phyloP scores from a whole-genome alignment of 2,329 filamentous ascomycete species.

The Fusarium transvaalense region DNA sequence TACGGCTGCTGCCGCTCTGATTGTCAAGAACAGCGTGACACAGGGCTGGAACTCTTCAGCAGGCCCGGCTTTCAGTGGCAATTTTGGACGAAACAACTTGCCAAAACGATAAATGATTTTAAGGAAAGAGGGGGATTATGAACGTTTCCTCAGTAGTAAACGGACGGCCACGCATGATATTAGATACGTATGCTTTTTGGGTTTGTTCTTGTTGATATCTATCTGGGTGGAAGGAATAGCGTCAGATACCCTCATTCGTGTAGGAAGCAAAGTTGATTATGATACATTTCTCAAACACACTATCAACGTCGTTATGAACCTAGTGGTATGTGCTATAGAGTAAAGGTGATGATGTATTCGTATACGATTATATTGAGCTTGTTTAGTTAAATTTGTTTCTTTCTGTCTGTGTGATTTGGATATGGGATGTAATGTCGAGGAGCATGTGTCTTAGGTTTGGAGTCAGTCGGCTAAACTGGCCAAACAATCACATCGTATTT shows the following conservation, averaged over 20 bases:
- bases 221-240: constrained; percentile 45
- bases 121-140: constrained; percentile 20
- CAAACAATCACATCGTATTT: not conserved
- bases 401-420: not conserved
- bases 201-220: constrained; percentile 40
- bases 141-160: constrained; percentile 1
- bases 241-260: constrained; percentile 50
- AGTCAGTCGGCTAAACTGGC: not conserved
- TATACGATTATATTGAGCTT: not conserved
- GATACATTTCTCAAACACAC: constrained; percentile 29
- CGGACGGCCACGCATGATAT: not conserved
- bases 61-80: constrained; percentile 49
- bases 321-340: not conserved
- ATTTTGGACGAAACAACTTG: constrained; percentile 61
- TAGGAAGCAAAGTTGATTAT: constrained; percentile 39
- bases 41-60: constrained; percentile 65
- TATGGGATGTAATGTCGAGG: not conserved
- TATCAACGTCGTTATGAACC: not conserved
- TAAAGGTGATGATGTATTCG: not conserved
- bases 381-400: not conserved
- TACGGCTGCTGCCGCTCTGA: constrained; percentile 90
- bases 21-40: constrained; percentile 88
- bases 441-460: no score
- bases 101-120: constrained; percentile 60
- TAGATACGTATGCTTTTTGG: constrained; percentile 3